Percentiles rank a stretch among this genome's conserved stretches.
phyloP scores from a whole-genome alignment of 257 asterid species.

The Solanum sejunctum region DNA sequence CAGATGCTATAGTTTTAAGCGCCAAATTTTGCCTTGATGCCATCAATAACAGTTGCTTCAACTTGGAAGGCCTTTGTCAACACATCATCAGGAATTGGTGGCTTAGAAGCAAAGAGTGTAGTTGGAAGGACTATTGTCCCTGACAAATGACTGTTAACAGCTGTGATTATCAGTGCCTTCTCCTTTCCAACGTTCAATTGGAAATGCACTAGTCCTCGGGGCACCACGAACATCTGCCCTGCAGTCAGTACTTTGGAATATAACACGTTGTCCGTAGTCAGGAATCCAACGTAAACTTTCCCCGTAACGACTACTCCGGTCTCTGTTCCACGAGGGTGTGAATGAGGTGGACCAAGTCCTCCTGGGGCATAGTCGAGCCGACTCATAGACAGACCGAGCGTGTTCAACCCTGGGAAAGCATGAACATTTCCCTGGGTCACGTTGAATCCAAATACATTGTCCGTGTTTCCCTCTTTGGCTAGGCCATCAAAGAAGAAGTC shows the following conservation, averaged over 20 bases:
- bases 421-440: conserved; percentile 18
- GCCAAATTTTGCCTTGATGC: conserved; percentile 34
- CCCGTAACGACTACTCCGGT: conserved; percentile 33
- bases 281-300: conserved; percentile 32
- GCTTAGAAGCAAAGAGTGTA: conserved; percentile 35
- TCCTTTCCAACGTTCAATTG: conserved; percentile 47
- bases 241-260: conserved; percentile 20
- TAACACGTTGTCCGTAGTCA: conserved; percentile 22
- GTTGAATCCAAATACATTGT: conserved; percentile 8
- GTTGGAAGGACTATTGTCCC: conserved; percentile 10
- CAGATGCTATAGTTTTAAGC: background rate
- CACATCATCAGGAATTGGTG: conserved; percentile 42
- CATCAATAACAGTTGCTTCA: conserved; percentile 20
- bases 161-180: conserved; percentile 27
- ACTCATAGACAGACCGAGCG: conserved; percentile 48
- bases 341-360: conserved; percentile 42
- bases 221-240: conserved; percentile 51
- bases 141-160: conserved; percentile 57
- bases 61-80: conserved; percentile 38
- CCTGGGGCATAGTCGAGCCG: conserved; percentile 32
- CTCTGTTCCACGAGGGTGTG: conserved; percentile 53
- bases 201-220: conserved; percentile 44
- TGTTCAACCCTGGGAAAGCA: conserved; percentile 49
- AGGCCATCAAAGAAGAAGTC: conserved; percentile 56
- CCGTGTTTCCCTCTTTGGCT: conserved; percentile 15